These are phyloP conservation scores for Pythium dissotocum DNA, from an alignment of 352 stramenopile species.

Conservation along the genomic window DNA sequence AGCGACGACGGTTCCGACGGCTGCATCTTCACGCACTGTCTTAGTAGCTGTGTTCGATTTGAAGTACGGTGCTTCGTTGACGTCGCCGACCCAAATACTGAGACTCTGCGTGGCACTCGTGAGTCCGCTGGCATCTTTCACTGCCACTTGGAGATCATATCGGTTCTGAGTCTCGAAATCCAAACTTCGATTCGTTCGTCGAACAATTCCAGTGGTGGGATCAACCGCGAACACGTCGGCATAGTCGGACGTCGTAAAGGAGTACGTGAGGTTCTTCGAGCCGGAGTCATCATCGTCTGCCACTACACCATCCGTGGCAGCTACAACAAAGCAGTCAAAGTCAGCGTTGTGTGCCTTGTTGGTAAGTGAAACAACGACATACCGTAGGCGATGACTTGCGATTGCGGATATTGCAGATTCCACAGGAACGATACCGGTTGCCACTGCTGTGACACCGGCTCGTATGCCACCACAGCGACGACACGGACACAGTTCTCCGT, in stretches of 20 bases:
- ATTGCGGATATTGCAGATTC: conserved; percentile 28
- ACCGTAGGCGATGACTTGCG: conserved; percentile 24
- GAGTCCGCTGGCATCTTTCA: conserved; percentile 21
- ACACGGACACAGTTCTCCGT: conserved; percentile 25
- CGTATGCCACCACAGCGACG: conserved; percentile 16
- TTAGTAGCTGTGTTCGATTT: neutral
- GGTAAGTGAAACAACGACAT: neutral
- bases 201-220: conserved; percentile 21
- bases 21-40: conserved; percentile 23
- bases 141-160: conserved; percentile 16
- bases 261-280: conserved; percentile 24
- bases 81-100: conserved; percentile 23
- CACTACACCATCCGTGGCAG: conserved; percentile 13
- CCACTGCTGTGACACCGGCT: conserved; percentile 19
- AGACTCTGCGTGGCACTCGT: conserved; percentile 11
- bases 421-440: conserved; percentile 25
- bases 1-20: conserved; percentile 13
- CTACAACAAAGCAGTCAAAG: conserved; percentile 16
- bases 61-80: conserved; percentile 32
- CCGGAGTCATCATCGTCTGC: conserved; percentile 34
- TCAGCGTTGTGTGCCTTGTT: neutral
- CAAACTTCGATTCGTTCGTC: neutral
- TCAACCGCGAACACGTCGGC: conserved; percentile 18
- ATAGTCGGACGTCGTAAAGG: conserved; percentile 8
- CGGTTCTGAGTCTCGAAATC: conserved; percentile 16